Percentiles rank a stretch among this genome's conserved stretches.
phyloP scores from a whole-genome alignment of 768 basidiomycete genomes.

The Russula dissimulans region DNA sequence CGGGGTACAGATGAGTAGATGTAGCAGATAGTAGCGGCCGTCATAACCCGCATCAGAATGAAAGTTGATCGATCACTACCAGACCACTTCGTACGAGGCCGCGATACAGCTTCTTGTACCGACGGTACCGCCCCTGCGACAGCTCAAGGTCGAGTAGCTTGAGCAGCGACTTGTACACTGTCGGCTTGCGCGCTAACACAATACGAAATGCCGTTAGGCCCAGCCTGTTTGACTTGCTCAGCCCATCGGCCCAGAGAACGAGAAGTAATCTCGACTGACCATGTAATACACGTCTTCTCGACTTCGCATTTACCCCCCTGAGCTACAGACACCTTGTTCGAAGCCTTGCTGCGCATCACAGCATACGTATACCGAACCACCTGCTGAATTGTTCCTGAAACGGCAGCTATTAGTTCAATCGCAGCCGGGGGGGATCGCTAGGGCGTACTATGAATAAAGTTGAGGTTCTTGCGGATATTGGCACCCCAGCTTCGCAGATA shows the following conservation, averaged over 20 bases:
- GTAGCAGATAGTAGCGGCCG: no score
- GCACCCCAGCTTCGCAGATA: slow-evolving; percentile 62
- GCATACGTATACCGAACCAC: slow-evolving; percentile 49
- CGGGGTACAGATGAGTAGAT: no score
- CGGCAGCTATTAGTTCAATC: not conserved
- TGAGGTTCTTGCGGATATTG: slow-evolving; percentile 33
- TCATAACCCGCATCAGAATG: slow-evolving; percentile 12
- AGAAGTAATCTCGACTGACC: slow-evolving; percentile 35
- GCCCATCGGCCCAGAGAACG: not conserved
- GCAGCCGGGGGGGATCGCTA: not conserved
- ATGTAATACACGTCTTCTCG: slow-evolving; percentile 44
- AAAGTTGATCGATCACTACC: slow-evolving; percentile 22
- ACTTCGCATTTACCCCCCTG: slow-evolving; percentile 36
- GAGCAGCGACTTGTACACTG: slow-evolving; percentile 40
- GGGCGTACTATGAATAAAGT: slow-evolving; percentile 48
- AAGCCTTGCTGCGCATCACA: slow-evolving; percentile 40
- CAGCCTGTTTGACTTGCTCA: slow-evolving; percentile 43
- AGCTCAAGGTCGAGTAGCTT: slow-evolving; percentile 43
- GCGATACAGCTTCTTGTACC: slow-evolving; percentile 38
- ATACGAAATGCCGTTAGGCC: slow-evolving; percentile 71
- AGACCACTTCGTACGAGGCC: slow-evolving; percentile 40
- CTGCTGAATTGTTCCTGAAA: slow-evolving; percentile 51
- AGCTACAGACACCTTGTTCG: slow-evolving; percentile 31
- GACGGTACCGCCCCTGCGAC: slow-evolving; percentile 35
- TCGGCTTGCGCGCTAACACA: slow-evolving; percentile 46